Evolutionary conservation across 2,329 filamentous ascomycete species (phyloP).

Genomic region (Aureobasidium sp.): DNA sequence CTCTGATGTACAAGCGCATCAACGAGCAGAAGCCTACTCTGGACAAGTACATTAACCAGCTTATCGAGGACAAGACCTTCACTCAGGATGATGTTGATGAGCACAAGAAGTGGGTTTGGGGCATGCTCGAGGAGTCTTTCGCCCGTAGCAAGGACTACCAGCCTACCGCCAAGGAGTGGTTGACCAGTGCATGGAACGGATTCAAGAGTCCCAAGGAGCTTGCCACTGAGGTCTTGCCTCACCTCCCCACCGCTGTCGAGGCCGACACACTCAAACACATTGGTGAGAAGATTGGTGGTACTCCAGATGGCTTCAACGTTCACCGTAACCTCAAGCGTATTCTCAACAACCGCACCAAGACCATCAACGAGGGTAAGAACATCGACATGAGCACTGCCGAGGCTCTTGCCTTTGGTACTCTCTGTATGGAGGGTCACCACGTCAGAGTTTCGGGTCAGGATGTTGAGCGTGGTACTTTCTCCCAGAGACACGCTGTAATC

Average conservation of each 20-base stretch:
- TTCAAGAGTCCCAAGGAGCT: conserved; percentile 99
- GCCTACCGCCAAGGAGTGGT: conserved; percentile 94
- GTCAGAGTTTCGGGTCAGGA: conserved; percentile 97
- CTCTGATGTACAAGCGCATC: conserved; percentile 99
- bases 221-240: conserved; percentile 85
- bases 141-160: conserved; percentile 96
- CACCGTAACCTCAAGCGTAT: conserved; percentile 98
- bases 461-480: conserved; percentile 98
- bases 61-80: conserved; percentile 87
- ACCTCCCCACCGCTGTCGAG: conserved; percentile 79
- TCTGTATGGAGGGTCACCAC: conserved; percentile 90
- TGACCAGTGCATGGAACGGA: conserved; percentile 97
- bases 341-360: conserved; percentile 80
- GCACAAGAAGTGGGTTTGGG: conserved; percentile 99
- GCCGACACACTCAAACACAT: conserved; percentile 69
- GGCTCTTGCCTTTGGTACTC: conserved; percentile 85
- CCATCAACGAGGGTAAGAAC: conserved; percentile 81
- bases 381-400: conserved; percentile 98
- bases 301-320: conserved; percentile 77
- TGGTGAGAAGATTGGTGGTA: conserved; percentile 67
- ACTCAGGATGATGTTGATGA: conserved; percentile 97
- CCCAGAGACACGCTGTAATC: conserved; percentile 92
- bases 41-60: conserved; percentile 84
- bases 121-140: conserved; percentile 97
- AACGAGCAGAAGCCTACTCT: conserved; percentile 75